Base-by-base conservation (phyloP, 1,284 basidiomycete species). In the Porogramme epimiltina region DNA sequence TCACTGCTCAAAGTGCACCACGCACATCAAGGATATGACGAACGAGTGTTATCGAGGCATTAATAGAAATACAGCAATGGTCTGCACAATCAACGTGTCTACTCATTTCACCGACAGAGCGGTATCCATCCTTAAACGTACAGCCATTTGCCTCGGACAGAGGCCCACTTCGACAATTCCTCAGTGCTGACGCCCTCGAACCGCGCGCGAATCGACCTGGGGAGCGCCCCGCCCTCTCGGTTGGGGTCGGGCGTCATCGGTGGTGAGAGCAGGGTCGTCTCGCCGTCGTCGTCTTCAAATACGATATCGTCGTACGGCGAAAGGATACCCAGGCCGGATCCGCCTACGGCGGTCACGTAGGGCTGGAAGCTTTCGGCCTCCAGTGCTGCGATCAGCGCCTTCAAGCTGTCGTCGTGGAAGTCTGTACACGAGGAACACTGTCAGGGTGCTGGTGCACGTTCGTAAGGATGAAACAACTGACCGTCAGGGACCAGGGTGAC, bases 401-500 rank as follows among this genome's bases (percentile, higher is more conserved):
- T 66, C 26, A 95, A 76, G 31, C 74, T 63, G 15, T 77, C 73
- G 46, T 81, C 78, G 45, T 82, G 69, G 73, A 93, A 87, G 58
- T 85, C 89, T 89, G 66, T 38, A 55, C 37, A 49, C 55, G 51
- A 26, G 52, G 43, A 26, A 31, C 13, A 46, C 42, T 24, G 37
- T 45, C 41, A 50, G 49, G 25, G 40, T 46, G 54, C n/a, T 48
- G 26, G 34, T 10, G 13, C 10, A 24, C 11, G 22, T 41, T 37
- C 19, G 9, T 25, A 2, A n/a, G 18, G 24, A 6, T 10, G 33
- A 23, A 24, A 47, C 33, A 51, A 71, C 79, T 51, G 54, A 86
- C 93, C 82, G 73, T 98, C 94, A 45, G 95, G 95, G 45, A 99
- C 79, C 28, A 99, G 82, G 4, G 95, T 98, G 24, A 99, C 94